These are phyloP conservation scores for Magnolia officinalis DNA, from an alignment of 164 flowering plant species.

Conservation along the genomic window DNA sequence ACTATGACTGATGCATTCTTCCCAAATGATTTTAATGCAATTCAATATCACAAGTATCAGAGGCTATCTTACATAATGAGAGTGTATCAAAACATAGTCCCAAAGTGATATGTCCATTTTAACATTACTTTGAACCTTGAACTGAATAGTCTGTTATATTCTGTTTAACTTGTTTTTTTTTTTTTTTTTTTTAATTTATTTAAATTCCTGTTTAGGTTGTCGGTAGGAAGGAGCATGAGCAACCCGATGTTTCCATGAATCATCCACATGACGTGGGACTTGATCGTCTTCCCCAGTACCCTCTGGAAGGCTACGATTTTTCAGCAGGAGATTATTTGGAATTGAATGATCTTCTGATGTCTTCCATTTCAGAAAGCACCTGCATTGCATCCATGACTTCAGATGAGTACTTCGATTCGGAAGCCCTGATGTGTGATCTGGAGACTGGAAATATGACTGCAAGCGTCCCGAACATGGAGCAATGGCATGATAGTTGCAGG, in stretches of 20 bases:
- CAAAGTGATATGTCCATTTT: no score
- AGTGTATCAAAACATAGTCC: no score
- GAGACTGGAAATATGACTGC: constrained; percentile 14
- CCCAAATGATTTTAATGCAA: no score
- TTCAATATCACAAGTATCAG: no score
- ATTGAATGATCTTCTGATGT: background rate
- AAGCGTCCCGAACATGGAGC: background rate
- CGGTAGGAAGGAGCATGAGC: constrained; percentile 5
- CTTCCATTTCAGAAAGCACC: constrained; percentile 48
- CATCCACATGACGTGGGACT: constrained; percentile 1
- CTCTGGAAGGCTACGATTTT: constrained; percentile 8
- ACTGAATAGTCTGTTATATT: no score
- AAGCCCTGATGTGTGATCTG: constrained; percentile 32
- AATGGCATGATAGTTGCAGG: constrained; percentile 18
- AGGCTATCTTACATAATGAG: no score
- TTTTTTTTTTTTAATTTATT: background rate
- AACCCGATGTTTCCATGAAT: background rate
- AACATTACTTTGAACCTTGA: no score
- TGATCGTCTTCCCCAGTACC: constrained; percentile 12
- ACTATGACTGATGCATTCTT: no score
- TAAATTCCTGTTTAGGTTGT: constrained; percentile 7
- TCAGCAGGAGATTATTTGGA: constrained; percentile 41
- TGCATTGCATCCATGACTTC: constrained; percentile 37
- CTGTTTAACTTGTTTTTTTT: no score
- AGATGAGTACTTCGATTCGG: constrained; percentile 43